Base-by-base conservation (phyloP, 1,284 basidiomycete species). In the Paramarasmius palmivorus region DNA sequence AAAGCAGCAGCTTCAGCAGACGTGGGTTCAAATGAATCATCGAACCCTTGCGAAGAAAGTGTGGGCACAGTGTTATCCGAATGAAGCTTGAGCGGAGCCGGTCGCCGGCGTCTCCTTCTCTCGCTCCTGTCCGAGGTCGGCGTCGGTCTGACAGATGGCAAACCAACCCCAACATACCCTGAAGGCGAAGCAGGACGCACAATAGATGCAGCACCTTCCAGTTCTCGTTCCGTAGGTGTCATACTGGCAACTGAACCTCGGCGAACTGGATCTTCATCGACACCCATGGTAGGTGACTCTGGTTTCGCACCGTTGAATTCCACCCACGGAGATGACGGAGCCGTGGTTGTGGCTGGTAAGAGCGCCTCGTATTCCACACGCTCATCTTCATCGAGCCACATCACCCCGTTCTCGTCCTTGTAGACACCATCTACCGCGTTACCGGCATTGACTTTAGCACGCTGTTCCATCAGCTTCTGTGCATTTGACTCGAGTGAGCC, bases 371-470 rank as follows among this genome's bases (percentile, higher is more conserved):
- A 87, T 64, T 90, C 87, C 73, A 77, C 73, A 60, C 82, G 78
- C 66, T 90, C 88, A 23, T 86, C 84, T 52, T 76, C 78, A 61
- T 90, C 87, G 69, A 78, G 75, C 84, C 86, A 90, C n/a, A 88
- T 56, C 0, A 78, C 77, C 25, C 85, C 86, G 20, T 75, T 68
- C 1, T 68, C 81, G 53, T 89, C 86, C 7, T 82, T 74, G 64
- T 80, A 79, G 3, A 84, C 75, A 35, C 75, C 79, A 7, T 67
- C 72, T 7, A 82, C 76, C 19, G 56, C 55, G 61, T 7, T 59
- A 7, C 7, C 10, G 57, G 29, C 57, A 53, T 35, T 62, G 52
- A 5, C 70, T 59, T 74, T 76, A 12, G 82, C 83, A 49, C 81
- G 82, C 7, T 72, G 68, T 45, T 79, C 73, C 73, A 84, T 80